These are phyloP conservation scores for Hyparrhenia diplandra DNA, from an alignment of 176 grass and related monocot species.

Conservation along the genomic window DNA sequence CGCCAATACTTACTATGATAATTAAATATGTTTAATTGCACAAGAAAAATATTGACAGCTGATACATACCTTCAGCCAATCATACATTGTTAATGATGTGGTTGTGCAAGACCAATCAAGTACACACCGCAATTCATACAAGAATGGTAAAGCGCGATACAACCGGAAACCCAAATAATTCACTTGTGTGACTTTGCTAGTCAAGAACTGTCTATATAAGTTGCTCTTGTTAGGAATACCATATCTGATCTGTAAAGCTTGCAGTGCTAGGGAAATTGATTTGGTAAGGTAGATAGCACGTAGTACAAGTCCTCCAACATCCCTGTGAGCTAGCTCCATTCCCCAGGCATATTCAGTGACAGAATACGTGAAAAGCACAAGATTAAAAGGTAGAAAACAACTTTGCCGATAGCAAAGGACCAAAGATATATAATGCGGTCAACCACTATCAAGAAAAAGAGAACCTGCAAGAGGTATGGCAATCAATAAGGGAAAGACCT, in stretches of 20 bases:
- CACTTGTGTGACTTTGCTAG: constrained; percentile 95
- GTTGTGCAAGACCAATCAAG: constrained; percentile 99
- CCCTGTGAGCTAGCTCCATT: constrained; percentile 75
- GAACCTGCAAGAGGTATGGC: constrained; percentile 58
- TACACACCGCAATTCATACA: constrained; percentile 94
- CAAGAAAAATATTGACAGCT: no score
- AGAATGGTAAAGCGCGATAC: constrained; percentile 89
- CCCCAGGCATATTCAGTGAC: constrained; percentile 95
- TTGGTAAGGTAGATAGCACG: constrained; percentile 96
- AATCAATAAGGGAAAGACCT: neutral
- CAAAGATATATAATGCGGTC: constrained; percentile 98
- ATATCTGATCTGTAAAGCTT: constrained; percentile 90
- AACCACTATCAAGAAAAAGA: constrained; percentile 97
- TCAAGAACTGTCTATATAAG: constrained; percentile 91
- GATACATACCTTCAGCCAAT: no score
- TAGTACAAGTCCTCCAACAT: constrained; percentile 71
- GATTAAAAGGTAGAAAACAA: constrained; percentile 97
- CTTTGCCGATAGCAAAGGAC: constrained; percentile 86
- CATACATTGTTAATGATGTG: constrained; percentile 98
- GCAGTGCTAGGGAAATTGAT: constrained; percentile 80
- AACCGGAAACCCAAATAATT: constrained; percentile 87
- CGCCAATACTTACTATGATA: no score
- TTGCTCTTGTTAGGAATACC: constrained; percentile 95
- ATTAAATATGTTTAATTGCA: no score
- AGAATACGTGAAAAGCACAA: constrained; percentile 90